These are phyloP conservation scores for Massospora cicadina DNA, from an alignment of 371 early-diverging fungal genomes.

Conservation along the genomic window DNA sequence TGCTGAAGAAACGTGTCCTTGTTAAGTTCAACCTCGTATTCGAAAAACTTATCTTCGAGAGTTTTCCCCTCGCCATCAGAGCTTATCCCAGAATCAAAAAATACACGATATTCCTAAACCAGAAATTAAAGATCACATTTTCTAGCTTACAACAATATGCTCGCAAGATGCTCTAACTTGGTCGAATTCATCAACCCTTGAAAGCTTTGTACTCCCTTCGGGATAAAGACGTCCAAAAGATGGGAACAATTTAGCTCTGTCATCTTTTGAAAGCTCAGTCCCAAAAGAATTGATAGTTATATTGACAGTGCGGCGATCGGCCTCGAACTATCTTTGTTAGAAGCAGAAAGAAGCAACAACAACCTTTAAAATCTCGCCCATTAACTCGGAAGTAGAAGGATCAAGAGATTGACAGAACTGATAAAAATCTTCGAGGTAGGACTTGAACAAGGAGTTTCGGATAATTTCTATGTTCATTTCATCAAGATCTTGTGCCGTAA, in stretches of 20 bases:
- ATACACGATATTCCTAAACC: slow-evolving; percentile 48
- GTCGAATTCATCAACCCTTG: slow-evolving; percentile 79
- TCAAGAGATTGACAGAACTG: slow-evolving; percentile 66
- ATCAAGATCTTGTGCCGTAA: slow-evolving; percentile 91
- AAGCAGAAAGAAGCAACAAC: not conserved
- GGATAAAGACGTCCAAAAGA: slow-evolving; percentile 80
- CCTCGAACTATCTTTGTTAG: slow-evolving; percentile 58
- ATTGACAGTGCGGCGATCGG: slow-evolving; percentile 91
- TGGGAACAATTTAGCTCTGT: slow-evolving; percentile 84
- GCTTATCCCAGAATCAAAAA: slow-evolving; percentile 32
- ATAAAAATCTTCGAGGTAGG: slow-evolving; percentile 95
- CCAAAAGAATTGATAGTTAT: slow-evolving; percentile 96
- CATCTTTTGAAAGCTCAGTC: slow-evolving; percentile 91
- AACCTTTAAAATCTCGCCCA: slow-evolving; percentile 81
- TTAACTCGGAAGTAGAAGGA: slow-evolving; percentile 81
- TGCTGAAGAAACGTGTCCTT: slow-evolving; percentile 86
- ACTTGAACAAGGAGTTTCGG: slow-evolving; percentile 93
- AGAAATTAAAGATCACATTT: not conserved
- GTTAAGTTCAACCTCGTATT: slow-evolving; percentile 83
- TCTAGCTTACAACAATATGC: slow-evolving; percentile 43
- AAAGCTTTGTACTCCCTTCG: slow-evolving; percentile 69
- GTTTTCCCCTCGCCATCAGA: slow-evolving; percentile 26
- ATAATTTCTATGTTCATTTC: slow-evolving; percentile 98
- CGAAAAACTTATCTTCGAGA: slow-evolving; percentile 91
- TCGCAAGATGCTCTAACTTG: slow-evolving; percentile 78